Evolutionary conservation across 106 monocot species (phyloP).

Genomic region (Dendrobium huoshanense): DNA sequence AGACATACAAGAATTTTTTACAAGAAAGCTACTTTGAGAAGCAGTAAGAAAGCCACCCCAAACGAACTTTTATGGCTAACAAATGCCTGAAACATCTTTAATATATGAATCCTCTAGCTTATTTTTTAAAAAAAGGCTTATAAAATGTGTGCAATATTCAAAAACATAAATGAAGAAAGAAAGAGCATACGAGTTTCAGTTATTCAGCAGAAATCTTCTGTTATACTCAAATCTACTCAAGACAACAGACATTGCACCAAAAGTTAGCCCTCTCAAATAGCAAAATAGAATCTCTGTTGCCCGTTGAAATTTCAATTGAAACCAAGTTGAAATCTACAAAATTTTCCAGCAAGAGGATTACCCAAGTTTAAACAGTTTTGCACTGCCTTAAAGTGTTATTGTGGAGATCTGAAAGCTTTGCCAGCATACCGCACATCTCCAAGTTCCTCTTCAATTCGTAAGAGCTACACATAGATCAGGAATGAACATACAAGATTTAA

Average conservation of each 20-base stretch:
- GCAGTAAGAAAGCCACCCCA: too few relatives aligned
- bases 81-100: too few relatives aligned
- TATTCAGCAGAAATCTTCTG: too few relatives aligned
- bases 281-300: conserved; percentile 1
- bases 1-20: too few relatives aligned
- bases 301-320: background rate
- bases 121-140: too few relatives aligned
- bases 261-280: background rate
- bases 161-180: too few relatives aligned
- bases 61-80: too few relatives aligned
- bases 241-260: background rate
- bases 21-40: too few relatives aligned
- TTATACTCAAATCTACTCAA: too few relatives aligned
- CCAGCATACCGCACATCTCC: conserved; percentile 79
- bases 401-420: conserved; percentile 72
- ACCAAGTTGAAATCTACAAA: background rate
- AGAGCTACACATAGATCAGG: conserved; percentile 33
- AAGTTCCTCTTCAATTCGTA: conserved; percentile 91
- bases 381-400: background rate
- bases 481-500: background rate
- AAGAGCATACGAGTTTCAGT: too few relatives aligned
- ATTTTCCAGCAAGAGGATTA: conserved; percentile 2
- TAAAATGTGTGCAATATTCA: too few relatives aligned
- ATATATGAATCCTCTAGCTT: too few relatives aligned
- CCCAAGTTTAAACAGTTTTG: background rate